Evolutionary conservation across 2,329 filamentous ascomycete genomes (phyloP), one percentile per base, ranked within the genome.

Genomic region (Elsinoe batatas): DNA sequence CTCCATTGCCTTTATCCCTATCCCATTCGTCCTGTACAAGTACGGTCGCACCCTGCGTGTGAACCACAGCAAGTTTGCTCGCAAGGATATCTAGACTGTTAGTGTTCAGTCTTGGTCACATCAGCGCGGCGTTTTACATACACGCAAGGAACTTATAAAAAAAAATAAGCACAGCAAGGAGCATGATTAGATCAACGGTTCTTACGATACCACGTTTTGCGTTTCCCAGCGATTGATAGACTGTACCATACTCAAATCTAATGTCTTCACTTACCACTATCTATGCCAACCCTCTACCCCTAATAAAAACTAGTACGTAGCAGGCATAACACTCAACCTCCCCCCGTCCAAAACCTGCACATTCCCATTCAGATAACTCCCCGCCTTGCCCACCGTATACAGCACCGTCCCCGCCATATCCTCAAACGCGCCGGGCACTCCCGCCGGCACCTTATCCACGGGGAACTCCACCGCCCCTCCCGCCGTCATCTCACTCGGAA

Each of bases 301-400:
- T 12, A 5, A 2, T 47, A 11, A 15, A 12, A 4, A 17, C 50
- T 66, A 60, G 36, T 63, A 60, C 20, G 58, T 58, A 5, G 54
- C 53, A 43, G 58, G 58, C 57, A 60, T 58, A 22, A 58, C 57
- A 44, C 51, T 56, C 35, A 60, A 18, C 10, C 58, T 53, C 5
- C 74, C 74, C 1, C 74, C 74, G 65, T 77, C 74, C 6, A 72
- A 69, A 1, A 79, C 64, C 53, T 76, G 71, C 13, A 77, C 69
- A 55, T 68, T 73, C 0, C 79, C 79, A 64, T 81, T 81, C 51
- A 76, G 69, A 64, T 80, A 82, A 11, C 70, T 71, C 1, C 76
- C 77, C 5, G 72, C 73, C 38, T 74, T 76, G 2, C 74, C 72
- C 8, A 77, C 72, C 54, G 81, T 65, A 58, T 78, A 81, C 36